phyloP scores from a whole-genome alignment of 2,329 filamentous ascomycete genomes.

The Exophiala lecanii-corni region DNA sequence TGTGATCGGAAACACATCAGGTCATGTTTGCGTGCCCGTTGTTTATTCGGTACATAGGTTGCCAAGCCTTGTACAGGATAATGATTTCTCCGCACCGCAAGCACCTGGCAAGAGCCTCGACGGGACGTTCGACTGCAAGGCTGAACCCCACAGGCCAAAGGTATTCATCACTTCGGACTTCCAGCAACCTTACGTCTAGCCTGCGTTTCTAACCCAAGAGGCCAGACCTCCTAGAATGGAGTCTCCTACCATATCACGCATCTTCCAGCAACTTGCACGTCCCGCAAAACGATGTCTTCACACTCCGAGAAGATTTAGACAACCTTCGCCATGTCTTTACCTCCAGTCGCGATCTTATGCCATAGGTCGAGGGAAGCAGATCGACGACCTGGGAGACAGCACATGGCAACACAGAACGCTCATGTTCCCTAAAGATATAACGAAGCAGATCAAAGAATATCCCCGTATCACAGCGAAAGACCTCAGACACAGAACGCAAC shows the following conservation, averaged over 20 bases:
- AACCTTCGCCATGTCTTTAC: slow-evolving; percentile 2
- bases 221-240: too few relatives aligned
- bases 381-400: slow-evolving; percentile 54
- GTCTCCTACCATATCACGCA: slow-evolving; percentile 68
- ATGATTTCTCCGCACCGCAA: too few relatives aligned
- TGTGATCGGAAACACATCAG: too few relatives aligned
- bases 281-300: slow-evolving; percentile 57
- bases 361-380: slow-evolving; percentile 32
- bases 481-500: slow-evolving; percentile 65
- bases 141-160: too few relatives aligned
- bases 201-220: too few relatives aligned
- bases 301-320: slow-evolving; percentile 11
- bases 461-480: slow-evolving; percentile 81
- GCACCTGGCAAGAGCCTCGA: too few relatives aligned
- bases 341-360: slow-evolving; percentile 36
- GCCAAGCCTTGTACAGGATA: too few relatives aligned
- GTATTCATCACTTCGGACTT: too few relatives aligned
- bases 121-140: too few relatives aligned
- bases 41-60: too few relatives aligned
- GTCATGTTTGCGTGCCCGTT: too few relatives aligned
- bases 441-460: slow-evolving; percentile 74
- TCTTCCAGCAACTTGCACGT: slow-evolving; percentile 79
- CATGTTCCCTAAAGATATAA: slow-evolving; percentile 69
- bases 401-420: slow-evolving; percentile 82
- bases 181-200: too few relatives aligned